Base-by-base conservation (phyloP, 768 basidiomycete genomes). In the Chlorophyllum brunneum region DNA sequence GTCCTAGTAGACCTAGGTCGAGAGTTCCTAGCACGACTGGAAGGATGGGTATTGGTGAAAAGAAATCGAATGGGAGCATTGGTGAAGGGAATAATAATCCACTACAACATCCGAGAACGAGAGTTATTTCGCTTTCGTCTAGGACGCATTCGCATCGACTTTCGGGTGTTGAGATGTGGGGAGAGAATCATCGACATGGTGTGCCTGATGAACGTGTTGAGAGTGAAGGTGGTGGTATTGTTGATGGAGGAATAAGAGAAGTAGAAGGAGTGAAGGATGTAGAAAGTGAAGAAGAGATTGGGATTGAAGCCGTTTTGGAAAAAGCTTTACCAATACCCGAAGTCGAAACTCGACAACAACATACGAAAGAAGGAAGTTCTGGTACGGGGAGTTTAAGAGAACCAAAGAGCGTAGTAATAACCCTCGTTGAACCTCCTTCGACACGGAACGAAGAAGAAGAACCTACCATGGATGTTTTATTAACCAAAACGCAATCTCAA, bases 301-400 rank as follows among this genome's bases (percentile, higher is more conserved):
- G 43, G 36, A 53, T 53, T 45, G 51, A 53, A 18, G 43, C 43
- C 13, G 4, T 53, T 20, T 46, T 53, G 44, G 51, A 53, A 34
- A 53, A 53, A 20, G 44, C 5, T 45, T 27, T 51, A 24, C 15
- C 40, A 10, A 33, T 51, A 15, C 30, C 49, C 43, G 39, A n/a
- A 42, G 22, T 16, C 31, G 15, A 4, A 26, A 2, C 36, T 15
- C 13, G 30, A 7, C 37, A 5, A 10, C 7, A 7, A 23, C 40
- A 51, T 43, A 15, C 18, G 39, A 51, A 18, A 20, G 40, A 51
- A 22, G n/a, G n/a, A n/a, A n/a, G n/a, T n/a, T 22, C 15, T 18
- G 37, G 37, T 22, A 18, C 9, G 2, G 51, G 24, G 26, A 45
- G 24, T 22, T 30, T 45, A 27, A 44, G 37, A 5, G 51, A 53